Base-by-base conservation (phyloP, 129 eudicot species). In the Gnaphalium uliginosum region DNA sequence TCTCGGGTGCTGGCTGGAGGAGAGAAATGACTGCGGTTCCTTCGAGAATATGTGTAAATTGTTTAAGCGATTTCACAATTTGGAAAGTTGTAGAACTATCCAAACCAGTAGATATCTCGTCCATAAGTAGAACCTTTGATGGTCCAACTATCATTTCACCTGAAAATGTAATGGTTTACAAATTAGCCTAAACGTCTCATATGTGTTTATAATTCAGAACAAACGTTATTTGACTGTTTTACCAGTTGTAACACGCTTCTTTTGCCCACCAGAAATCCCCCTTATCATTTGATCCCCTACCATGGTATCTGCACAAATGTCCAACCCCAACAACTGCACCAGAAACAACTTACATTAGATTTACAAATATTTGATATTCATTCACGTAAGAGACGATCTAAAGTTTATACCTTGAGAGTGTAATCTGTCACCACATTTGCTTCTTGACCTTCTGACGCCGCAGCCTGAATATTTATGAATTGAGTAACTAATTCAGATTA, bases 1-100 rank as follows among this genome's bases (percentile, higher is more conserved):
- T 85, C 76, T 89, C 96, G 2, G 96, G 96, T 68, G 96, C 92
- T 19, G 96, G 96, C 56, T 89, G 96, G 21, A 89, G 83, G 48
- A 89, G 92, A 68, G 92, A 87, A 58, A 89, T 89, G 13, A 89
- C 75, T n/a, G 89, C 88, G 51, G 92, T 89, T 81, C 86, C 89
- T 61, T 83, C 73, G 8, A 89, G 82, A 26, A 89, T 87, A 81
- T 89, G 96, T 25, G 84, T 81, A 30, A 76, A 76, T 18, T 88
- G 92, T 13, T 79, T 69, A n/a, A 88, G 76, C 15, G 86, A 67
- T 22, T 86, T 88, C 69, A 88, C 88, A 11, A 86, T 88, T 74
- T 86, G 90, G 67, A 74, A 88, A 68, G 93, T 86, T 59, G 93
- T 88, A 4, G 93, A 88, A 63, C 93, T 88, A 71, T 88, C 93